Evolutionary conservation across 495 filamentous ascomycete species (phyloP), one percentile per base, ranked within the genome.

Genomic region (Trypethelium eluteriae): DNA sequence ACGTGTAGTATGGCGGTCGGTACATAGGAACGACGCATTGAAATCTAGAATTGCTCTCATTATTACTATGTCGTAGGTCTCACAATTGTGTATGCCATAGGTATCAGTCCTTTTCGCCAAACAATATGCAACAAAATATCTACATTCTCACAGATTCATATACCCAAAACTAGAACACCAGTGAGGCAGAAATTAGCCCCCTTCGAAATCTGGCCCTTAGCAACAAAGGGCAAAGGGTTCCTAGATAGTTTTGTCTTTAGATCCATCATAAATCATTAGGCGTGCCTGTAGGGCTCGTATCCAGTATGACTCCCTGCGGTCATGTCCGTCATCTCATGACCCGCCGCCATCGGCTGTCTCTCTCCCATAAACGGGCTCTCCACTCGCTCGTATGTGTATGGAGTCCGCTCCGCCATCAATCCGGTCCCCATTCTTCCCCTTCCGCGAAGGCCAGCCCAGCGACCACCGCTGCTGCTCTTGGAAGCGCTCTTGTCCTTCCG

Each of bases 261-360:
- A 12, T 16, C 5, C 12, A 18, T 59, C 53, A 18, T 59, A 36
- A 59, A 36, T 59, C 53, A 59, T 47, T 47, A 39, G 34, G 62
- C 61, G 64, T 77, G 75, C 70, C 78, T 76, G 62, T 74, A 80
- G 14, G 79, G 78, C 72, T 80, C 79, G 72, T 77, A 81, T 14
- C 74, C 78, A 14, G 56, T 69, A 73, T n/a, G 63, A 66, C 38
- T 59, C 35, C 67, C 65, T 39, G 63, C 62, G 62, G 69, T 32
- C 32, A 63, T 69, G 34, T 70, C 62, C 68, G 64, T 62, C 34
- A 65, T 68, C 57, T 67, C 66, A 35, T 53, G 66, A 10, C 41
- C 66, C 34, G 66, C 46, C 36, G 66, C 32, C 61, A 77, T 73
- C 47, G 71, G 72, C 34, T 73, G 69, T 47, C 63, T 68, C 66